Evolutionary conservation across 208 protist genomes (phyloP).

Genomic region (Leishmania aethiopica): DNA sequence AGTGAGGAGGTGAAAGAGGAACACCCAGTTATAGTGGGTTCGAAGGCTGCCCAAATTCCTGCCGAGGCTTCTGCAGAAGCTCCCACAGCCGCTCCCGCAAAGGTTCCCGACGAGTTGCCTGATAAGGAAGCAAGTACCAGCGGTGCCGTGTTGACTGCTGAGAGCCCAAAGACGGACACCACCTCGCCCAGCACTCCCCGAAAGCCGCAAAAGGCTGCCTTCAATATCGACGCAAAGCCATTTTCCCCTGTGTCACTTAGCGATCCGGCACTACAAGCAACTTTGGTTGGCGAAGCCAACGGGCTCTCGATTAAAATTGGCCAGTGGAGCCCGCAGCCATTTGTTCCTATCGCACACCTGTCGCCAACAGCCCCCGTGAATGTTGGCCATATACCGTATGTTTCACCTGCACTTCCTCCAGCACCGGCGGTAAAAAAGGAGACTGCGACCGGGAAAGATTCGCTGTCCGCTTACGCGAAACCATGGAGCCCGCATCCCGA

Average conservation of each 20-base stretch:
- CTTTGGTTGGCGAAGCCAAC: constrained; percentile 12
- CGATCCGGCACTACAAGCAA: constrained; percentile 19
- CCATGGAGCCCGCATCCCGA: constrained; percentile 41
- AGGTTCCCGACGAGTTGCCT: background rate
- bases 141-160: background rate
- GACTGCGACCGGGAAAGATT: constrained; percentile 14
- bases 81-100: background rate
- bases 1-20: background rate
- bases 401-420: background rate
- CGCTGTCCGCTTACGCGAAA: constrained; percentile 37
- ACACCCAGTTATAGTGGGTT: background rate
- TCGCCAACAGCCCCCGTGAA: constrained; percentile 6
- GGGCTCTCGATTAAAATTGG: constrained; percentile 28
- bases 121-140: background rate
- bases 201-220: constrained; percentile 22
- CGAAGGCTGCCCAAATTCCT: background rate
- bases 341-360: constrained; percentile 14
- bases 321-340: constrained; percentile 21
- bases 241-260: constrained; percentile 22
- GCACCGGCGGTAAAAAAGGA: constrained; percentile 10
- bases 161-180: constrained; percentile 1
- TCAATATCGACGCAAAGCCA: constrained; percentile 30
- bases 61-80: background rate
- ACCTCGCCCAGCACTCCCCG: constrained; percentile 11
- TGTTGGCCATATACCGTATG: constrained; percentile 10